Conservation (phyloP, 441 rosid species). For the Erodium moschatum region DNA sequence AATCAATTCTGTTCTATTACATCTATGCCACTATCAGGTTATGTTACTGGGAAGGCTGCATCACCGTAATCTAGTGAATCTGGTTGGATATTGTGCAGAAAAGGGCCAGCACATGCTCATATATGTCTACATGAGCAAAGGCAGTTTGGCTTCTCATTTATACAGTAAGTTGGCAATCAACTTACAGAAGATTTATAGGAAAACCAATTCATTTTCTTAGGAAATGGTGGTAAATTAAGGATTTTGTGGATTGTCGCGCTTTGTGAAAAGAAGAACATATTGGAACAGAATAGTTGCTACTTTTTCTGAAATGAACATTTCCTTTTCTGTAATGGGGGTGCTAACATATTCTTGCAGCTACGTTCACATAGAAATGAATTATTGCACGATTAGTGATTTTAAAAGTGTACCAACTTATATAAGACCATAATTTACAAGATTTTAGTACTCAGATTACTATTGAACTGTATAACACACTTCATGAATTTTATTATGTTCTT, state of each 20-base stretch:
- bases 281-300: neutral
- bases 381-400: neutral
- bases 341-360: neutral
- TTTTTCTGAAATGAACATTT: neutral
- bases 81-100: constrained; percentile 92
- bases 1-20: constrained; percentile 8
- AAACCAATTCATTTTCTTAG: constrained; percentile 15
- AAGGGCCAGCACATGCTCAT: constrained; percentile 89
- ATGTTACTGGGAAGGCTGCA: constrained; percentile 91
- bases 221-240: constrained; percentile 3
- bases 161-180: constrained; percentile 52
- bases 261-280: neutral
- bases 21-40: constrained; percentile 43
- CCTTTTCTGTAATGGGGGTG: neutral
- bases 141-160: constrained; percentile 89
- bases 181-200: constrained; percentile 12
- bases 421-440: neutral
- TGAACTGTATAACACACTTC: neutral
- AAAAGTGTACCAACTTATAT: neutral
- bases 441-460: neutral
- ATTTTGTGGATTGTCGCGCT: neutral
- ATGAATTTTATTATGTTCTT: neutral
- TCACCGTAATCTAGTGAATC: constrained; percentile 86
- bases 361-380: neutral
- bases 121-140: constrained; percentile 94